Conservation (phyloP, 2,329 filamentous ascomycete species). For the Thermoascus crustaceus region DNA sequence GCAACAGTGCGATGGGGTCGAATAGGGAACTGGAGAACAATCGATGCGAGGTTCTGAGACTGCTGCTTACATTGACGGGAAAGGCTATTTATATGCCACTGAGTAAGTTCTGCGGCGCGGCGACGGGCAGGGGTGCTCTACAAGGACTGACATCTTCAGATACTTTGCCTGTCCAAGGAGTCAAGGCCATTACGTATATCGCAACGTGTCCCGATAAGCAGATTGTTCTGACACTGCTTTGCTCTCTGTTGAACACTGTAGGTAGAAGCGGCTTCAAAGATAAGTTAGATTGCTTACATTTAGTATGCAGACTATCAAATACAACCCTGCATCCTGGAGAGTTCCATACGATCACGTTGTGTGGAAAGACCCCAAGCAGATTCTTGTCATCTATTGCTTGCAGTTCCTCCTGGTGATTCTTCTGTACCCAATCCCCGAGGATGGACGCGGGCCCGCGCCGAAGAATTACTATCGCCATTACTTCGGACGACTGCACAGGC, state of each 20-base stretch:
- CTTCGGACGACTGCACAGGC: slow-evolving; percentile 77
- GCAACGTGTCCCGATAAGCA: slow-evolving; percentile 86
- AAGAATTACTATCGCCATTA: slow-evolving; percentile 96
- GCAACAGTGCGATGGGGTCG: slow-evolving; percentile 77
- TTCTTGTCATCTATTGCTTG: slow-evolving; percentile 82
- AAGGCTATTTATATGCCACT: slow-evolving; percentile 91
- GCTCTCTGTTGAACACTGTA: slow-evolving; percentile 89
- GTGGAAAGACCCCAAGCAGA: slow-evolving; percentile 83
- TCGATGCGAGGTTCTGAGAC: slow-evolving; percentile 76
- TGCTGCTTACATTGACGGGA: slow-evolving; percentile 77
- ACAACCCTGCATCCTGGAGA: slow-evolving; percentile 88
- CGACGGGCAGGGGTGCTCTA: not conserved
- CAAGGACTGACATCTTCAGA: slow-evolving; percentile 26
- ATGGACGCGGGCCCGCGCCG: slow-evolving; percentile 52
- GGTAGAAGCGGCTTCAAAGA: slow-evolving; percentile 24
- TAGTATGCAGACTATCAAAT: slow-evolving; percentile 67
- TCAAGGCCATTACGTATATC: slow-evolving; percentile 79
- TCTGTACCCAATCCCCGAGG: slow-evolving; percentile 80
- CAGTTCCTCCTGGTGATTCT: slow-evolving; percentile 82
- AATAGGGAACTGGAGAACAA: slow-evolving; percentile 92
- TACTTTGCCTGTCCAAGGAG: slow-evolving; percentile 70
- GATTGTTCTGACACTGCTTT: slow-evolving; percentile 78
- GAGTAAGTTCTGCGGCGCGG: slow-evolving; percentile 36
- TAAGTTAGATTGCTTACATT: slow-evolving; percentile 2
- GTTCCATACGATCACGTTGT: slow-evolving; percentile 90